Evolutionary conservation across 2,329 filamentous ascomycete genomes (phyloP).

Genomic region (Paracamarosporium sp.): DNA sequence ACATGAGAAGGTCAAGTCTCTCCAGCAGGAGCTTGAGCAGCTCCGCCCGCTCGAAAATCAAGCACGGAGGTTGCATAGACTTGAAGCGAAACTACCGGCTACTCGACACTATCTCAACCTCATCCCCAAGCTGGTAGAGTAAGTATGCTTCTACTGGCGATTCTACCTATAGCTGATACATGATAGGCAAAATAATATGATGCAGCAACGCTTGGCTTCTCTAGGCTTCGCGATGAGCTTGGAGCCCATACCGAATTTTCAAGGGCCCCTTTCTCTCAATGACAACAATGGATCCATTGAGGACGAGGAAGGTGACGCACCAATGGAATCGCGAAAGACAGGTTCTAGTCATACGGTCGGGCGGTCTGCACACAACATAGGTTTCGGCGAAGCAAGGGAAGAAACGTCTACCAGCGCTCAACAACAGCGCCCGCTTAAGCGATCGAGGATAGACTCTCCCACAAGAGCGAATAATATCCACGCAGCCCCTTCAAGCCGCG

Average conservation of each 20-base stretch:
- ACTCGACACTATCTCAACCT: slow-evolving; percentile 37
- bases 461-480: slow-evolving; percentile 24
- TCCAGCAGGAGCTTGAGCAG: slow-evolving; percentile 30
- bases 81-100: slow-evolving; percentile 27
- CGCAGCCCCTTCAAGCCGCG: slow-evolving; percentile 29
- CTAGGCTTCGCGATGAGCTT: slow-evolving; percentile 36
- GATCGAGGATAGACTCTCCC: slow-evolving; percentile 40
- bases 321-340: slow-evolving; percentile 16
- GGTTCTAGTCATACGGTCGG: slow-evolving; percentile 33
- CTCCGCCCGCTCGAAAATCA: slow-evolving; percentile 27
- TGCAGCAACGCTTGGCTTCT: slow-evolving; percentile 34
- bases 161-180: slow-evolving; percentile 14
- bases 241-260: slow-evolving; percentile 34
- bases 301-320: neutral
- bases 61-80: slow-evolving; percentile 25
- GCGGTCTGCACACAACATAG: slow-evolving; percentile 25
- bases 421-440: slow-evolving; percentile 32
- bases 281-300: slow-evolving; percentile 14
- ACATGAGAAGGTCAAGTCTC: slow-evolving; percentile 35
- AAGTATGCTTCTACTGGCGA: slow-evolving; percentile 1
- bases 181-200: slow-evolving; percentile 35
- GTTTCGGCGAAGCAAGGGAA: slow-evolving; percentile 9
- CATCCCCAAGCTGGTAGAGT: slow-evolving; percentile 36
- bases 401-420: slow-evolving; percentile 16
- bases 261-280: slow-evolving; percentile 15